Evolutionary conservation across 345 rosid genomes (phyloP), one percentile per base, ranked within the genome.

Genomic region (Cardamine resedifolia): DNA sequence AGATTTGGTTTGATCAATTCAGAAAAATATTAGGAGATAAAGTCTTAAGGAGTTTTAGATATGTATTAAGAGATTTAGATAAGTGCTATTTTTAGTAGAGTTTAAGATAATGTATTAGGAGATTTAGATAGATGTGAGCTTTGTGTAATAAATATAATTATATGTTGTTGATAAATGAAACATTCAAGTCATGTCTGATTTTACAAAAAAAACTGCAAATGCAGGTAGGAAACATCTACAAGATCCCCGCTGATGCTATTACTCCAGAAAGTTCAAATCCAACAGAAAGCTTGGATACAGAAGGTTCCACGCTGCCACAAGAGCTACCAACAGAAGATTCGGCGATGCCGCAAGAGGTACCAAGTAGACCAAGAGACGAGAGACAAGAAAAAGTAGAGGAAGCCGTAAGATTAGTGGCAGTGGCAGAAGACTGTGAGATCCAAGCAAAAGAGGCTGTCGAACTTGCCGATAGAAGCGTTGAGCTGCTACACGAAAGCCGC

Each of bases 201-300:
- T 44, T n/a, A 44, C 10, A 36, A 24, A 24, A 24, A 24, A 73
- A n/a, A 15, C 19, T 18, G 50, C 10, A 6, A 27, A 19, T 75
- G 76, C 87, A 91, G 93, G 84, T 79, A 14, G 81, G 77, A 39
- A 81, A 82, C 73, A 70, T 83, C 73, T 89, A 83, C 75, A 85
- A 66, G 78, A 44, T 89, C 52, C 75, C 73, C 68, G 57, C 58
- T 18, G 64, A 20, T 28, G 1, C 11, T n/a, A 3, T 30, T 38
- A 10, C 14, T 34, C 45, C 18, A 14, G 38, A 6, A 31, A n/a
- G n/a, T n/a, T n/a, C n/a, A n/a, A n/a, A n/a, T n/a, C n/a, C n/a
- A n/a, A n/a, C n/a, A n/a, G n/a, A n/a, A n/a, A n/a, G n/a, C n/a
- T n/a, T n/a, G n/a, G n/a, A n/a, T n/a, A n/a, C n/a, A n/a, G 8